phyloP scores from a whole-genome alignment of 345 rosid species.

The Euphorbia peplus region DNA sequence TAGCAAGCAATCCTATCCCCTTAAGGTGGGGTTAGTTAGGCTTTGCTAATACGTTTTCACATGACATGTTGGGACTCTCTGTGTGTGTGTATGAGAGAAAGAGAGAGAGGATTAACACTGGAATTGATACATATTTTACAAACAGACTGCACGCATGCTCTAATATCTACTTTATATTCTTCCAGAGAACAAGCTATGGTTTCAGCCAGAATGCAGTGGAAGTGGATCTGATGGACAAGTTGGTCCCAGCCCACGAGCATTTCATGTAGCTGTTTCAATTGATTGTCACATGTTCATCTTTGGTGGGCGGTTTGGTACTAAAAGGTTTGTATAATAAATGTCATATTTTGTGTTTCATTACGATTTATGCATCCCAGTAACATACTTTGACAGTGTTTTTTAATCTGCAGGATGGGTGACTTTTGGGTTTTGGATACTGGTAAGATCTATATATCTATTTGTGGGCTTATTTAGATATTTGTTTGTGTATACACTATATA shows the following conservation, averaged over 20 bases:
- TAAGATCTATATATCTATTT: constrained; percentile 21
- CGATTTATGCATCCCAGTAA: neutral
- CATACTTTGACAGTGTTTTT: constrained; percentile 12
- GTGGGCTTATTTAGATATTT: neutral
- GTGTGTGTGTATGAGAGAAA: constrained; percentile 4
- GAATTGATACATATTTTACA: neutral
- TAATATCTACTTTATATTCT: constrained; percentile 7
- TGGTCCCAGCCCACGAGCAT: constrained; percentile 85
- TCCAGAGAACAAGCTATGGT: constrained; percentile 84
- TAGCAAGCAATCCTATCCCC: too few relatives aligned
- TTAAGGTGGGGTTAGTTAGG: too few relatives aligned
- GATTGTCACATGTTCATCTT: constrained; percentile 95
- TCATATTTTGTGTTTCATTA: neutral
- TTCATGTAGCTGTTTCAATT: constrained; percentile 87
- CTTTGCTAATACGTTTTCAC: too few relatives aligned
- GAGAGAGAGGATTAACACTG: neutral
- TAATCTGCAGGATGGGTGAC: constrained; percentile 75
- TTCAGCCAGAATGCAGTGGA: constrained; percentile 85
- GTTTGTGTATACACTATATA: neutral
- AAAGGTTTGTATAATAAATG: constrained; percentile 44
- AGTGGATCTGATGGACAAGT: constrained; percentile 79
- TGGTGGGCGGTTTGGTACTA: constrained; percentile 82
- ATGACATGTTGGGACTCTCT: neutral
- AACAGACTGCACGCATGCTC: neutral
- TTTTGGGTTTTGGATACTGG: constrained; percentile 99